phyloP scores from a whole-genome alignment of 73 alveolate species.

The Uronychia setigera region DNA sequence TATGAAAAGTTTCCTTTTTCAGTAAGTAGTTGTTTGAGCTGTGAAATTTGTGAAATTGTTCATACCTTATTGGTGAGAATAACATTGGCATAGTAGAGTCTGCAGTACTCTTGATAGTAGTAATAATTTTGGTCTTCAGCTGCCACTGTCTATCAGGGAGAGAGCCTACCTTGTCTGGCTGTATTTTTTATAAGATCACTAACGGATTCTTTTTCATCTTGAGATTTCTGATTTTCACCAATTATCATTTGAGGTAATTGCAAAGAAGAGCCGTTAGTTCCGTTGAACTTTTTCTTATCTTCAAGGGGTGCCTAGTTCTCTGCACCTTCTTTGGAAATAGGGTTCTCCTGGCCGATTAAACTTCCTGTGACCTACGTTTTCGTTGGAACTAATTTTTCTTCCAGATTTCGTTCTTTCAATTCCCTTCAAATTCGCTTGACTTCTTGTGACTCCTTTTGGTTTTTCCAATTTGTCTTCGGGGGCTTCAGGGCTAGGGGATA shows the following conservation, averaged over 20 bases:
- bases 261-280: slow-evolving; percentile 3
- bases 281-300: background rate
- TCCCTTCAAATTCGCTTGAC: background rate
- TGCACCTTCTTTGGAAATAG: background rate
- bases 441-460: background rate
- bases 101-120: slow-evolving; percentile 59
- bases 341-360: background rate
- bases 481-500: background rate
- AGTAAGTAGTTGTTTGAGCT: slow-evolving; percentile 44
- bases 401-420: background rate
- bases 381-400: background rate
- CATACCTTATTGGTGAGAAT: slow-evolving; percentile 31
- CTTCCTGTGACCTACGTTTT: background rate
- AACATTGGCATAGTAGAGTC: slow-evolving; percentile 43
- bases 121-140: slow-evolving; percentile 41
- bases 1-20: slow-evolving; percentile 41
- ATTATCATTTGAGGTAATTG: background rate
- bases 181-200: background rate
- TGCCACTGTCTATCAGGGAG: background rate
- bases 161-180: background rate
- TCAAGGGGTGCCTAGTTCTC: background rate
- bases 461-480: background rate
- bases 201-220: background rate
- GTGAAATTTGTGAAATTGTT: background rate
- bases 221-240: background rate